Base-by-base conservation (phyloP, 352 stramenopile species). In the Globisporangium apiculatum region DNA sequence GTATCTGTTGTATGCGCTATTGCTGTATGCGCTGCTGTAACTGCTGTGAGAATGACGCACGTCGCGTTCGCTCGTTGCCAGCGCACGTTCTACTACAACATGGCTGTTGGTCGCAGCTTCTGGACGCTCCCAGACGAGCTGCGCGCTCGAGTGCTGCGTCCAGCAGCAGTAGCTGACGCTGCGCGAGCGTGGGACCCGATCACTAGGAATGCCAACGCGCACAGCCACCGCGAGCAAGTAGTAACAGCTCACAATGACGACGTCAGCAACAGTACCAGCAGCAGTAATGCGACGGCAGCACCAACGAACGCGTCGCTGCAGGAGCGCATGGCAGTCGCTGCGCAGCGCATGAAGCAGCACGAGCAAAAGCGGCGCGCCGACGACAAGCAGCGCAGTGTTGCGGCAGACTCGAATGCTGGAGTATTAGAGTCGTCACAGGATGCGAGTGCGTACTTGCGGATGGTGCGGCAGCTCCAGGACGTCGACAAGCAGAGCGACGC, bases 81-180 rank as follows among this genome's bases (percentile, higher is more conserved):
- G 83, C 76, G 83, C 55, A 78, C 58, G 61, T 93, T 82, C 51
- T 93, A 83, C 71, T 93, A 79, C 62, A 93, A 93, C 57, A 83
- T 93, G 69, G 75, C 68, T 15, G 61, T 87, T 8, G 76, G 79
- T 40, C 73, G 80, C 12, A 93, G 83, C 66, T 91, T 78, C 62
- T 93, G 83, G 83, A 68, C 86, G 55, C 57, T 93, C 18, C 76
- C 83, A 3, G 36, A 70, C 1, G 75, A 91, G 18, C 24, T 89
- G 10, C 58, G 70, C 37, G 61, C 63, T 38, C 66, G 84, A 51
- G 76, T 91, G 10, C 68, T 81, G 51, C 70, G 51, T 10, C 80
- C 48, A 42, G 48, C 31, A 18, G 18, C 41, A 15, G 8, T 46
- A 46, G 41, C 41, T 15, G 47, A 69, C 62, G 14, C 36, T 86